Base-by-base conservation (phyloP, 2,329 filamentous ascomycete species). In the Tolypocladium pustulatum region DNA sequence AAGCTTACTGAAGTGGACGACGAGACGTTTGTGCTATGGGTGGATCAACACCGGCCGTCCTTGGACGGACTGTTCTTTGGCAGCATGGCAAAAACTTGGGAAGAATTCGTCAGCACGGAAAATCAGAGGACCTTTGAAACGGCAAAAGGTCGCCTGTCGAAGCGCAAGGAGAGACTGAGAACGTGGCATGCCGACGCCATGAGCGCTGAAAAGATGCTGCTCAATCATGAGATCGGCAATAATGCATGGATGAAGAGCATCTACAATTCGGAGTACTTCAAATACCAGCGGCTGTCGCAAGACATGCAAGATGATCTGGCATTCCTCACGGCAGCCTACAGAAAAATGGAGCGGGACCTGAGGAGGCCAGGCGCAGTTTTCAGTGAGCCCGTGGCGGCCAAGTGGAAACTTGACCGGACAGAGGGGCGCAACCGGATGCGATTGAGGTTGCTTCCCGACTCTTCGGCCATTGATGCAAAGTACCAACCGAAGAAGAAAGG, bases 371-470 rank as follows among this genome's bases (percentile, higher is more conserved):
- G 90, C 32, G 92, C 89, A 1, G 80, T 97, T 0, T 88, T 96
- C 60, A 85, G 88, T 56, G 83, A 87, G 41, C 76, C 81, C 0
- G 76, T 79, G 3, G 71, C 81, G 1, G 78, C 79, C 0, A 95
- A 89, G 70, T 99, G 93, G 93, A 91, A 93, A 66, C 82, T 99
- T 17, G 94, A 99, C 69, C 87, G 95, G 66, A 97, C 94, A 0
- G 94, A 99, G 75, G 93, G 94, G 13, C 87, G 92, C 13, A 96
- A 97, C 70, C 87, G 95, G 22, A 97, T 97, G 91, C 86, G 95
- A 20, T 80, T 96, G 66, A 85, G 94, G 34, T 83, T 96, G 56
- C 80, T 97, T 1, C 89, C 92, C 0, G 92, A 97, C 68, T 83
- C 84, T 59, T 82, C 83, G 0, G 78, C 81, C 1, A 81, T 85